Evolutionary conservation across 2,329 filamentous ascomycete genomes (phyloP).

Genomic region (Elsinoe ampelina): DNA sequence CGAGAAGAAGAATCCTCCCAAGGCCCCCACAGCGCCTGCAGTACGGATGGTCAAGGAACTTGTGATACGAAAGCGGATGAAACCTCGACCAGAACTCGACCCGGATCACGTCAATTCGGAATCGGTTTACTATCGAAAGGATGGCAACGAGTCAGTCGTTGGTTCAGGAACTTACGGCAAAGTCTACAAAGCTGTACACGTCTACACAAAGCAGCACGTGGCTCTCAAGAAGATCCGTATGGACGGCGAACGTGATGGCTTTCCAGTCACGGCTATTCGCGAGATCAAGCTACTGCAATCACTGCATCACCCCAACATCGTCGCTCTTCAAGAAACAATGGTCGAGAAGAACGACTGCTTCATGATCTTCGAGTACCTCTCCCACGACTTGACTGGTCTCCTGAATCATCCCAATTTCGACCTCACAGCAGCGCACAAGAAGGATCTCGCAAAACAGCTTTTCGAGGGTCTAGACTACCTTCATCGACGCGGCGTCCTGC

Average conservation of each 20-base stretch:
- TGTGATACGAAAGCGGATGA: constrained; percentile 59
- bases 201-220: constrained; percentile 77
- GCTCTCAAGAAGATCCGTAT: constrained; percentile 87
- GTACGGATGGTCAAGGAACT: constrained; percentile 38
- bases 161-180: constrained; percentile 94
- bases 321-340: constrained; percentile 84
- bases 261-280: constrained; percentile 80
- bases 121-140: constrained; percentile 89
- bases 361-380: constrained; percentile 98
- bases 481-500: constrained; percentile 88
- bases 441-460: constrained; percentile 83
- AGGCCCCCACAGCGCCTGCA: constrained; percentile 16
- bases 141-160: constrained; percentile 93
- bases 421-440: constrained; percentile 76
- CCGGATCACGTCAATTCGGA: constrained; percentile 68
- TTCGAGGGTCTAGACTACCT: constrained; percentile 92
- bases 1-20: constrained; percentile 42
- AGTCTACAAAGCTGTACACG: constrained; percentile 86
- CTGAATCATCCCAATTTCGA: constrained; percentile 91
- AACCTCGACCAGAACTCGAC: constrained; percentile 60
- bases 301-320: constrained; percentile 71
- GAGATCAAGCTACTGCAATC: constrained; percentile 91
- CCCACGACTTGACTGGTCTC: constrained; percentile 88
- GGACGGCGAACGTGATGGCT: constrained; percentile 86
- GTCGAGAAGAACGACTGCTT: constrained; percentile 98